Percentiles rank a stretch among this genome's conserved stretches.
phyloP scores from a whole-genome alignment of 1,284 basidiomycete genomes.

The Ceratobasidium sp. region DNA sequence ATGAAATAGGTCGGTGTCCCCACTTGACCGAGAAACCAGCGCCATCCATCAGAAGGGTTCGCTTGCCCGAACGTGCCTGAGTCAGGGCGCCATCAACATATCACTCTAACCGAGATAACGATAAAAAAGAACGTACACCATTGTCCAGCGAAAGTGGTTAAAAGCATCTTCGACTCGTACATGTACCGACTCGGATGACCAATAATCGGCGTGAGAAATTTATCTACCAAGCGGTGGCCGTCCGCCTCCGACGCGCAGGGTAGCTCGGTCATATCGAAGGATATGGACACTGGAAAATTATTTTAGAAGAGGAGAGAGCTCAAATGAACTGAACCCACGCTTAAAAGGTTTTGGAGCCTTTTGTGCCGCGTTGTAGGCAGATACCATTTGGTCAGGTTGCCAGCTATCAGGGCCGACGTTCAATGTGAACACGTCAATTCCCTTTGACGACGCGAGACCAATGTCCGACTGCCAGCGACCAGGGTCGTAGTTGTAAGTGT shows the following conservation, averaged over 20 bases:
- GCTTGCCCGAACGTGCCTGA: conserved; percentile 42
- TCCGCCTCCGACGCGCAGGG: conserved; percentile 51
- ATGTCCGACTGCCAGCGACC: conserved; percentile 55
- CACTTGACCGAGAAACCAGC: conserved; percentile 11
- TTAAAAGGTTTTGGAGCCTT: conserved; percentile 53
- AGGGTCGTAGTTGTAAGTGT: conserved; percentile 54
- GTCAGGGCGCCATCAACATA: conserved; percentile 54
- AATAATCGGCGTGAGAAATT: conserved; percentile 50
- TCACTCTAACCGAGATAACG: no score
- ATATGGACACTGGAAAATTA: conserved; percentile 13
- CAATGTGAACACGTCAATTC: conserved; percentile 58
- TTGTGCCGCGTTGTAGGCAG: conserved; percentile 54
- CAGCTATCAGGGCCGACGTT: conserved; percentile 55
- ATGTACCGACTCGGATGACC: conserved; percentile 52
- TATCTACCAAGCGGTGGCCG: conserved; percentile 50
- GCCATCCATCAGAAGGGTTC: conserved; percentile 1
- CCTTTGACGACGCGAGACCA: conserved; percentile 52
- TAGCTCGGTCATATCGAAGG: conserved; percentile 23
- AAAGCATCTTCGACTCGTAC: conserved; percentile 53
- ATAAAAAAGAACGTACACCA: conserved; percentile 47
- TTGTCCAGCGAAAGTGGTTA: conserved; percentile 57
- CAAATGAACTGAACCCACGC: conserved; percentile 46
- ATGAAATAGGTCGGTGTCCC: conserved; percentile 50
- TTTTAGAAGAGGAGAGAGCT: not conserved
- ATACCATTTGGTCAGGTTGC: conserved; percentile 51